Evolutionary conservation across 441 rosid genomes (phyloP).

Genomic region (Gossypium trilobum): DNA sequence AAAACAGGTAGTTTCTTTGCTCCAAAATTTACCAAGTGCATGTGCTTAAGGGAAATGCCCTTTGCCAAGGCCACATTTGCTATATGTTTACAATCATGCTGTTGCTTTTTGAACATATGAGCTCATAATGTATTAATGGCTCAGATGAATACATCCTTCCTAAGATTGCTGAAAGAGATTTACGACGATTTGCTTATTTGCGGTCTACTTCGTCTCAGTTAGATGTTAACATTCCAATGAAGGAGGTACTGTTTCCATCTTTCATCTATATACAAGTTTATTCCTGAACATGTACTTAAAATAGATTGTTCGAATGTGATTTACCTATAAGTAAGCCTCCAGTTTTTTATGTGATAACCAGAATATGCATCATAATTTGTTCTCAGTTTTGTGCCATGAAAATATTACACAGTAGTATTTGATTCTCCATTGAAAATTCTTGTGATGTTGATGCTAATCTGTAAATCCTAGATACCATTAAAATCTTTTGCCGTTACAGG

Average conservation of each 20-base stretch:
- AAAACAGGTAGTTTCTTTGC: slow-evolving; percentile 54
- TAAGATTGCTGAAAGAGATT: slow-evolving; percentile 80
- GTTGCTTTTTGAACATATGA: background rate
- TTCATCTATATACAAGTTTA: slow-evolving; percentile 5
- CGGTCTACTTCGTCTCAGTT: slow-evolving; percentile 38
- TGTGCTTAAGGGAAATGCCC: background rate
- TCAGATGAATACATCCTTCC: slow-evolving; percentile 87
- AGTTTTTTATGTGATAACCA: background rate
- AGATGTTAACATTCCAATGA: slow-evolving; percentile 40
- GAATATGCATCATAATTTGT: background rate
- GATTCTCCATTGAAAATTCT: background rate
- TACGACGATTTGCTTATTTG: slow-evolving; percentile 56
- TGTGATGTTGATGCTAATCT: background rate
- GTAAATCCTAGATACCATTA: background rate
- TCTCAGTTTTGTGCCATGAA: background rate
- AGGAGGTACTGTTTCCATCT: slow-evolving; percentile 32
- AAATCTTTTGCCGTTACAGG: slow-evolving; percentile 30
- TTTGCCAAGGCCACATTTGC: background rate
- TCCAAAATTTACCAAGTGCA: background rate
- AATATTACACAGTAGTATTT: background rate
- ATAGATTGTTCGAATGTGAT: background rate
- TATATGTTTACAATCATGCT: background rate
- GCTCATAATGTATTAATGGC: slow-evolving; percentile 3
- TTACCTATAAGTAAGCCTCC: slow-evolving; percentile 1
- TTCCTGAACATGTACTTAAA: slow-evolving; percentile 11